These are phyloP conservation scores for Purshia tridentata DNA, from an alignment of 306 rosid species.

Conservation along the genomic window DNA sequence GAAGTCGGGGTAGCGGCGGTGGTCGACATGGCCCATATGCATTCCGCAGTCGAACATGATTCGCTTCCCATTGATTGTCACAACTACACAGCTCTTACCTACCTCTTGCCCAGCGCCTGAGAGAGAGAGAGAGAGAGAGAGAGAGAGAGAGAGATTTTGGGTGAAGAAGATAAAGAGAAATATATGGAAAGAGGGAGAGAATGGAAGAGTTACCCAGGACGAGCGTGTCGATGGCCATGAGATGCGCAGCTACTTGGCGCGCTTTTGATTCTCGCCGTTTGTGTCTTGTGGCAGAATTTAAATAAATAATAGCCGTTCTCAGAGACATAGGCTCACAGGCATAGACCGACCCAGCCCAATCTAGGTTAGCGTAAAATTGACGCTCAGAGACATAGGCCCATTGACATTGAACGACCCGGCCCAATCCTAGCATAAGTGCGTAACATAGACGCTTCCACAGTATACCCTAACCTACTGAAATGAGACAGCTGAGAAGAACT, in stretches of 20 bases:
- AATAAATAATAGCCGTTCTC: background rate
- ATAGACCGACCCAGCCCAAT: too few species aligned
- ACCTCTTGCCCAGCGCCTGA: constrained; percentile 97
- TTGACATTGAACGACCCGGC: too few species aligned
- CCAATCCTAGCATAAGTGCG: too few species aligned
- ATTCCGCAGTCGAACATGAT: constrained; percentile 97
- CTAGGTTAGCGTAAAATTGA: too few species aligned
- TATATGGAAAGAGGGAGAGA: background rate
- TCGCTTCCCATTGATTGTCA: constrained; percentile 76
- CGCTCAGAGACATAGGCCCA: too few species aligned
- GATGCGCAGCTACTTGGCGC: constrained; percentile 21
- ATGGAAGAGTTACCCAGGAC: constrained; percentile 55
- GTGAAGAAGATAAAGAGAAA: background rate
- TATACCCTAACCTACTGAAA: too few species aligned
- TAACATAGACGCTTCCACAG: too few species aligned
- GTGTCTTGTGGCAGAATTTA: background rate
- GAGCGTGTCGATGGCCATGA: constrained; percentile 57
- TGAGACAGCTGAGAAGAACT: too few species aligned
- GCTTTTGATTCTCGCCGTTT: constrained; percentile 8
- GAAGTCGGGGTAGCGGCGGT: constrained; percentile 79
- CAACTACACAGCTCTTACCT: constrained; percentile 91
- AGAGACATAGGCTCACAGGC: too few species aligned
- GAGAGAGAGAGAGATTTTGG: background rate
- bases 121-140: background rate
- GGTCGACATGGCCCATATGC: constrained; percentile 76